Base-by-base conservation (phyloP, 805 yeast genomes). In the Candida koratica region DNA sequence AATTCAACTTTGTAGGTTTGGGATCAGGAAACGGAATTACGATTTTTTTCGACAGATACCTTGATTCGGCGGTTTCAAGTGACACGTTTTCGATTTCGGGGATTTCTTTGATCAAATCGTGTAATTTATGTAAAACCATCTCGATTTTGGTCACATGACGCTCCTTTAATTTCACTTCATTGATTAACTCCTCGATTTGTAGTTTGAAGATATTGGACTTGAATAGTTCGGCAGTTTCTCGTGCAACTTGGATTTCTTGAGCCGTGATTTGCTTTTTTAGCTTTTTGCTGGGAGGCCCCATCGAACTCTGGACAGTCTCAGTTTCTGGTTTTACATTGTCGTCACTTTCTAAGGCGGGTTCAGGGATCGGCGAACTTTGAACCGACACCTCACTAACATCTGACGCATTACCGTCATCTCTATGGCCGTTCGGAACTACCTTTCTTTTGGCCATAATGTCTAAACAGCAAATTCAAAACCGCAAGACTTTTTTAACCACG, bases 201-300 rank as follows among this genome's bases (percentile, higher is more conserved):
- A 93, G 62, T 58, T 93, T 93, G 78, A 93, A 90, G 37, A 93
- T 88, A 60, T 89, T 93, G 6, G 96, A 87, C 53, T 89, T 87
- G 77, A 89, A 93, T 30, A 90, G 64, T 57, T 89, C 97, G 1
- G 95, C 93, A 1, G 97, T 85, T 57, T 89, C 97, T 49, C 95
- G 74, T 0, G 96, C 96, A 2, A 84, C 73, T 50, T 90, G 96
- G 30, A 90, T 79, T 40, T 93, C 96, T 48, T 86, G 89, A 0
- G 93, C 79, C 0, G 84, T 64, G 16, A 78, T 50, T 45, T 67
- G 66, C 34, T 58, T 45, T 30, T 49, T 54, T 26, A 59, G 67
- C 37, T 59, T 63, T 44, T 67, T 66, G 8, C 60, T 53, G 7
- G 58, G 58, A 15, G 46, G 47, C 20, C 46, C 39, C n/a, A n/a